These are phyloP conservation scores for Suhomyces ambrosiae DNA, from an alignment of 1,139 yeast genomes.

Conservation along the genomic window DNA sequence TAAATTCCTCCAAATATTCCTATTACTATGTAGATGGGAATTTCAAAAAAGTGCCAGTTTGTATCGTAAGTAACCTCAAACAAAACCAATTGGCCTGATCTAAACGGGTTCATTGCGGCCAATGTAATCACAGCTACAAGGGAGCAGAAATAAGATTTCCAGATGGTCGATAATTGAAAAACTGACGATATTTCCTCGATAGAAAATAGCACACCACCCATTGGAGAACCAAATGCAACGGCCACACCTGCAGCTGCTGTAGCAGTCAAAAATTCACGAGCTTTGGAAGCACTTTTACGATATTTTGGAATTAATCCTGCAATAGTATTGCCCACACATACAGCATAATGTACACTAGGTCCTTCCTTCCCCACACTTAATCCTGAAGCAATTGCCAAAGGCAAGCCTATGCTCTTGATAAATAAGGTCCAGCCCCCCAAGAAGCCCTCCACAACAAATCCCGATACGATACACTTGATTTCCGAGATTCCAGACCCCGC, in stretches of 20 bases:
- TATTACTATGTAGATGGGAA: constrained; percentile 73
- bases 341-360: constrained; percentile 85
- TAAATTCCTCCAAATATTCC: constrained; percentile 93
- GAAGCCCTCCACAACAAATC: constrained; percentile 80
- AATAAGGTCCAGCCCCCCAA: constrained; percentile 71
- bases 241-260: constrained; percentile 74
- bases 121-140: constrained; percentile 83
- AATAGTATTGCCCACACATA: constrained; percentile 72
- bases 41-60: constrained; percentile 85
- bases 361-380: constrained; percentile 84
- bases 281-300: constrained; percentile 50
- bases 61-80: constrained; percentile 86
- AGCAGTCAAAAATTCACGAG: constrained; percentile 59
- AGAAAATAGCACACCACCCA: constrained; percentile 70
- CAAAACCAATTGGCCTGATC: constrained; percentile 91
- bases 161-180: constrained; percentile 76
- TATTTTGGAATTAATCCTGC: constrained; percentile 54
- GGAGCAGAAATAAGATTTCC: constrained; percentile 92
- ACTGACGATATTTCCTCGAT: constrained; percentile 75
- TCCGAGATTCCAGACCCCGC: constrained; percentile 98
- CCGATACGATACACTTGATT: constrained; percentile 92
- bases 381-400: constrained; percentile 84
- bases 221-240: constrained; percentile 73
- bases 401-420: constrained; percentile 79
- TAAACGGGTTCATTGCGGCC: constrained; percentile 79